Evolutionary conservation across 1,284 basidiomycete genomes (phyloP), one percentile per base, ranked within the genome.

Genomic region (Sanghuangporus sanghuang): DNA sequence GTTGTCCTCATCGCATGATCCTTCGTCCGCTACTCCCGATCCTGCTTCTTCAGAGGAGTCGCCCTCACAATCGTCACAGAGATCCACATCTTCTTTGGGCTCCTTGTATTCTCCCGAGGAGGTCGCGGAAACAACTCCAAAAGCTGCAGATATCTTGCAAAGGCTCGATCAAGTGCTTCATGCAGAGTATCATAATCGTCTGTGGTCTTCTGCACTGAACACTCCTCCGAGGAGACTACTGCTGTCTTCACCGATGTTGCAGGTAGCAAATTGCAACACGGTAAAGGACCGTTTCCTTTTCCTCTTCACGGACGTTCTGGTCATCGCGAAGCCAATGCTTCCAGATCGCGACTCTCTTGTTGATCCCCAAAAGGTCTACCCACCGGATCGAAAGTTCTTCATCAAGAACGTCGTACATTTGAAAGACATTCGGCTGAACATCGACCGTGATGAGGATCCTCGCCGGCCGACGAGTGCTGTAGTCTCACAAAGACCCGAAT

Each of bases 241-340:
- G 16, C 78, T 95, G 46, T 89, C 90, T 2, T 90, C 91, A 5
- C 91, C 95, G 1, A 92, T 97, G 14, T 80, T 98, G 16, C 96
- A 99, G 75, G 93, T 98, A 6, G 94, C 95, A 70, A 95, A 95
- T 75, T 82, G 88, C 40, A 92, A 95, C 70, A 96, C 92, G 1
- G 92, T 97, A 75, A 98, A 99, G 74, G 95, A 98, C 72, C 89
- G 96, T 8, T 96, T 94, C 78, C 81, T 99, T 12, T 96, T 98
- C 77, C 81, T 99, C 23, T 99, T 99, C 81, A 93, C 81, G 72
- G 97, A 99, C 73, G 83, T 98, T 55, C 82, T 99, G 52, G 85
- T 99, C 72, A 87, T 99, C 66, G 85, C 90, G 53, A 90, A 93
- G 71, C 85, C 90, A 12, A 78, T 90, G 67, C 73, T 82, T 61